phyloP scores from a whole-genome alignment of 1,284 basidiomycete genomes.

The Ustilago trichophora region DNA sequence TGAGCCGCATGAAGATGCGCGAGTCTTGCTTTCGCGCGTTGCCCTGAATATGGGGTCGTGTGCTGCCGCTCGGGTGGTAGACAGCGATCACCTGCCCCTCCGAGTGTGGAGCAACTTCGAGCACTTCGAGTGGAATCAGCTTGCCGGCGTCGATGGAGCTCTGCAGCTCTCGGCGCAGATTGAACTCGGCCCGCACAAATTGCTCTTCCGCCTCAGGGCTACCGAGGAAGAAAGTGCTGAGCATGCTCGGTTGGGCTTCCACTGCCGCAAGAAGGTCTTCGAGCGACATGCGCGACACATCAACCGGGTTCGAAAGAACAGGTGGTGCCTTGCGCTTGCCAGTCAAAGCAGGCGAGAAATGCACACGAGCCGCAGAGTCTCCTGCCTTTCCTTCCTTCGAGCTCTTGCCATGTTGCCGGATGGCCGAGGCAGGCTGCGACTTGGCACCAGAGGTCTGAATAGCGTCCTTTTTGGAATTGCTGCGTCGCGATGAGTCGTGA shows the following conservation, averaged over 20 bases:
- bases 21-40: conserved; percentile 69
- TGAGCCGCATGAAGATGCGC: conserved; percentile 69
- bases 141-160: conserved; percentile 66
- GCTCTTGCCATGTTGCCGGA: conserved; percentile 41
- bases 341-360: conserved; percentile 64
- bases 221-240: conserved; percentile 66
- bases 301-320: conserved; percentile 59
- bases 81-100: conserved; percentile 68
- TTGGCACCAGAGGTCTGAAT: conserved; percentile 12
- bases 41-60: conserved; percentile 68
- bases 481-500: conserved; percentile 11
- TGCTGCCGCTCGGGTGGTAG: conserved; percentile 69
- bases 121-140: conserved; percentile 66
- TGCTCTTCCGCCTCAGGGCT: conserved; percentile 69
- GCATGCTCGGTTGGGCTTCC: conserved; percentile 67
- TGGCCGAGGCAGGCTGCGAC: conserved; percentile 40
- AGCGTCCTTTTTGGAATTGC: not conserved
- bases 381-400: conserved; percentile 31
- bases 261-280: conserved; percentile 69
- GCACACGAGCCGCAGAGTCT: conserved; percentile 33
- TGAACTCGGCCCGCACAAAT: conserved; percentile 68
- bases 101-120: conserved; percentile 65
- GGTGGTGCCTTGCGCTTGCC: conserved; percentile 58
- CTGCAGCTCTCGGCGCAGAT: conserved; percentile 68
- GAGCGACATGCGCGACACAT: conserved; percentile 67